A percentile compares a stretch with the other conserved stretches of the same genome.
phyloP scores from a whole-genome alignment of 148 eudicot species.

The Nepenthes gracilis region DNA sequence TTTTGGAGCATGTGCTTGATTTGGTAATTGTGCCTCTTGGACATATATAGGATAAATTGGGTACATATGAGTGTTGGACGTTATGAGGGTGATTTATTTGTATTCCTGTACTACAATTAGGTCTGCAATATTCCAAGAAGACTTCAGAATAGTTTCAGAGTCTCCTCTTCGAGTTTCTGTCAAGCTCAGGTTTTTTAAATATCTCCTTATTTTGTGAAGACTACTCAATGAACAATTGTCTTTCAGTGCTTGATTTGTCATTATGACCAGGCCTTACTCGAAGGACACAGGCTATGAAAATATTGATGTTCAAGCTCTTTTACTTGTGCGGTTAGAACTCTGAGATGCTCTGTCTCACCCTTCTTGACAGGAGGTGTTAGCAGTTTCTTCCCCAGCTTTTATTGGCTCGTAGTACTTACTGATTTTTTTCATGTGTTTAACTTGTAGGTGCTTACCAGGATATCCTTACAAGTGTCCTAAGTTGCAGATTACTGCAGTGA shows the following conservation, averaged over 20 bases:
- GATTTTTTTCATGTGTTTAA: background rate
- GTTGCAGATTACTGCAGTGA: conserved; percentile 57
- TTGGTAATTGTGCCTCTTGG: too few relatives aligned
- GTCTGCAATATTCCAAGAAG: conserved; percentile 97
- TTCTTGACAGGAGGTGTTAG: background rate
- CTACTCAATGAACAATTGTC: background rate
- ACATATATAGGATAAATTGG: background rate
- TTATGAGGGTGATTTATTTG: conserved; percentile 1
- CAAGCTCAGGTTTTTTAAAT: conserved; percentile 52
- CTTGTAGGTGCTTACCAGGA: conserved; percentile 65
- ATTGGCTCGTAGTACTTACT: background rate
- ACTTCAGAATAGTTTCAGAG: conserved; percentile 60
- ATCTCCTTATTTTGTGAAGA: conserved; percentile 1
- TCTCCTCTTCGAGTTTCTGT: conserved; percentile 63
- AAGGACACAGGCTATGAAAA: conserved; percentile 89
- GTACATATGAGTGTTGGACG: background rate
- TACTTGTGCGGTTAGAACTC: conserved; percentile 64
- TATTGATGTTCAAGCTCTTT: conserved; percentile 71
- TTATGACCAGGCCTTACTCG: conserved; percentile 62
- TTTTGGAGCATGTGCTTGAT: too few relatives aligned
- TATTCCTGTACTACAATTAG: conserved; percentile 19
- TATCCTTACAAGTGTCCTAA: conserved; percentile 92
- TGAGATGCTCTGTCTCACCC: background rate
- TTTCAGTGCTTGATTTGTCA: background rate
- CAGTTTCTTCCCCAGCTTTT: conserved; percentile 1